phyloP scores from a whole-genome alignment of 164 flowering plant species.

The Aristolochia contorta region DNA sequence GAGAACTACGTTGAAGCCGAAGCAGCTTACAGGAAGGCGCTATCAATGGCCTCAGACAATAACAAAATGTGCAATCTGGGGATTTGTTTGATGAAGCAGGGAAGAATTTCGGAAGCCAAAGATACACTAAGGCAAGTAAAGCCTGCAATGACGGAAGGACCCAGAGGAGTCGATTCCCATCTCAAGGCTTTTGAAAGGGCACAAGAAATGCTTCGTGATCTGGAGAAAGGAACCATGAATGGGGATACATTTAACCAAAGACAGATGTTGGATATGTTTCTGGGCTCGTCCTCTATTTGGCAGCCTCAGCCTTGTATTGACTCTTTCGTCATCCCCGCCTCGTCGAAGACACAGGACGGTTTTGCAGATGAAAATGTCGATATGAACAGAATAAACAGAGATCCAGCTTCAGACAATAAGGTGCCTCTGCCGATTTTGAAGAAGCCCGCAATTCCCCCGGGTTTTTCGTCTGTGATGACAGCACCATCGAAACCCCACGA shows the following conservation, averaged over 20 bases:
- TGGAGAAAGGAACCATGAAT: conserved; percentile 71
- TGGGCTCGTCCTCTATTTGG: conserved; percentile 88
- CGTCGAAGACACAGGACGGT: conserved; percentile 17
- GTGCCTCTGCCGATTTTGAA: conserved; percentile 10
- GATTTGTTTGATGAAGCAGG: conserved; percentile 96
- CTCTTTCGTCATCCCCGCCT: not conserved
- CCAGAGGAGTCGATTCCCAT: conserved; percentile 89
- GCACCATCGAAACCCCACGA: conserved; percentile 14
- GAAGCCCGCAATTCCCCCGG: conserved; percentile 11
- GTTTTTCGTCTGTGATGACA: not conserved
- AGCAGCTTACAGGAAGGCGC: conserved; percentile 78
- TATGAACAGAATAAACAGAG: conserved; percentile 15
- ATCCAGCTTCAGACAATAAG: conserved; percentile 6
- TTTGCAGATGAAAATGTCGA: conserved; percentile 54
- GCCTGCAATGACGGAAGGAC: conserved; percentile 75
- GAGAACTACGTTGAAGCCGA: conserved; percentile 85
- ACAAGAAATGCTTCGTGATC: conserved; percentile 88
- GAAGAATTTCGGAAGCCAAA: conserved; percentile 72
- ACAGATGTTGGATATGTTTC: conserved; percentile 62
- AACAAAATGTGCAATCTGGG: conserved; percentile 99
- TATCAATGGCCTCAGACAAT: conserved; percentile 68
- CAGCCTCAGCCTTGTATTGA: conserved; percentile 97
- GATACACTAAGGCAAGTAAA: conserved; percentile 68
- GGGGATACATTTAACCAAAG: conserved; percentile 58
- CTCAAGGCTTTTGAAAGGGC: conserved; percentile 97